Conservation (phyloP, 495 filamentous ascomycete genomes). For the Talaromyces ruber region DNA sequence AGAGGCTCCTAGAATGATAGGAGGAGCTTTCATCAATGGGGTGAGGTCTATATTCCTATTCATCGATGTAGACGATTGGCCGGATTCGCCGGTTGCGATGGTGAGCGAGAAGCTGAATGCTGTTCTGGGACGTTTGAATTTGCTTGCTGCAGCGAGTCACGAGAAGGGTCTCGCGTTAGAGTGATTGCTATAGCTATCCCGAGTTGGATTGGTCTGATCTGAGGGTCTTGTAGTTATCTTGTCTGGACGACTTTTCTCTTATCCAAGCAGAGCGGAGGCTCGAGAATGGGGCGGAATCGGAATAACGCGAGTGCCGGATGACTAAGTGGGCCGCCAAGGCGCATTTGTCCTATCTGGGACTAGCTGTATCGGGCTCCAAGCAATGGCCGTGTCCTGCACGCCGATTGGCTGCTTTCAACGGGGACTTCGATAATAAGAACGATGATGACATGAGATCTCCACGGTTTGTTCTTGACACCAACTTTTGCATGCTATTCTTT, state of each 20-base stretch:
- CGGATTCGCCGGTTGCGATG: conserved; percentile 1
- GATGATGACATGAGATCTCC: not conserved
- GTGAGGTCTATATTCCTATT: conserved; percentile 5
- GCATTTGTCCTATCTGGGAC: not conserved
- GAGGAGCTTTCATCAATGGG: conserved; percentile 6
- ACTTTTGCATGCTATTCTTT: not conserved
- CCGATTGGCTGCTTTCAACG: not conserved
- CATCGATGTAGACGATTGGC: conserved; percentile 6
- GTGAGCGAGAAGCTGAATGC: not conserved
- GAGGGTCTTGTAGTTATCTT: not conserved
- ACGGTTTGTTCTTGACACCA: not conserved
- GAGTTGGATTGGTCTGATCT: not conserved
- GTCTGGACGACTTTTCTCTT: not conserved
- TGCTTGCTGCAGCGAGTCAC: not conserved
- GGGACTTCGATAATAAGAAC: not conserved
- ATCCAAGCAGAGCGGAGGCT: not conserved
- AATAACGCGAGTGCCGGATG: not conserved
- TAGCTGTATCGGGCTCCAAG: not conserved
- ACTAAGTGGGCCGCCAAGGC: not conserved
- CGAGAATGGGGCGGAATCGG: not conserved
- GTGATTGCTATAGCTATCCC: not conserved
- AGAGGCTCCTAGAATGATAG: conserved; percentile 7
- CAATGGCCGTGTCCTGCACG: not conserved
- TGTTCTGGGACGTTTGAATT: not conserved
- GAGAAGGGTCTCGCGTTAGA: not conserved